Conservation (phyloP, 2,329 filamentous ascomycete species). For the Aschersonia sp. region DNA sequence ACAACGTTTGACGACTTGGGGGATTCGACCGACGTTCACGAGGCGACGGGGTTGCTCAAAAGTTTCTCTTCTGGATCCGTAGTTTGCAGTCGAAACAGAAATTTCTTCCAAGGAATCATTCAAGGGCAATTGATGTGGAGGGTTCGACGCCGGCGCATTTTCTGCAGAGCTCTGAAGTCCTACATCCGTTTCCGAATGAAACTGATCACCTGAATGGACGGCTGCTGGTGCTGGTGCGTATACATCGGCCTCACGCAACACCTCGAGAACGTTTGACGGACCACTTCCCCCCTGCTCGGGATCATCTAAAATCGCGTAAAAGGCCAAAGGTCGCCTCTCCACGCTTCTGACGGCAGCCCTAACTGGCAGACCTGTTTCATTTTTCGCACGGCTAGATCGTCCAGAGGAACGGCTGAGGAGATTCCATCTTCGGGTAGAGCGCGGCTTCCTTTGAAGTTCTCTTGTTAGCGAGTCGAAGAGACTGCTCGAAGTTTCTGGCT, state of each 20-base stretch:
- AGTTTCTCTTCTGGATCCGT: neutral
- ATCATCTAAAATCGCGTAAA: slow-evolving; percentile 47
- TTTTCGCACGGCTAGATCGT: slow-evolving; percentile 23
- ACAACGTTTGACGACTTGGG: slow-evolving; percentile 59
- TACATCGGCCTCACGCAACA: slow-evolving; percentile 34
- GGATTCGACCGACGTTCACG: slow-evolving; percentile 73
- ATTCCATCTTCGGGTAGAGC: slow-evolving; percentile 48
- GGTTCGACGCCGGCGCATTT: too few relatives aligned
- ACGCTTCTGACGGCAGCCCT: slow-evolving; percentile 32
- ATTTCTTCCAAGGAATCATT: too few relatives aligned
- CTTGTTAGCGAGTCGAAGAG: slow-evolving; percentile 22
- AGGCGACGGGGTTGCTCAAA: slow-evolving; percentile 39
- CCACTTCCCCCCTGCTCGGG: slow-evolving; percentile 38
- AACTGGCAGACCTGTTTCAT: slow-evolving; percentile 22
- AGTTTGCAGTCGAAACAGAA: too few relatives aligned
- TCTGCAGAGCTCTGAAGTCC: neutral
- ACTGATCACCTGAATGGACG: slow-evolving; percentile 4
- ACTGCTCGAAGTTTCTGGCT: slow-evolving; percentile 13
- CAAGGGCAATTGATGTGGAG: too few relatives aligned
- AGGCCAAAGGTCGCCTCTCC: slow-evolving; percentile 37
- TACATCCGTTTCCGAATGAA: neutral
- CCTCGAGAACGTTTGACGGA: slow-evolving; percentile 22
- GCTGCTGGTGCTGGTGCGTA: slow-evolving; percentile 8
- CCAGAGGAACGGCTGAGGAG: slow-evolving; percentile 42
- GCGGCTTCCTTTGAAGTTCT: slow-evolving; percentile 39